Conservation (phyloP, 2,329 filamentous ascomycete species). For the Grosmannia clavigera region DNA sequence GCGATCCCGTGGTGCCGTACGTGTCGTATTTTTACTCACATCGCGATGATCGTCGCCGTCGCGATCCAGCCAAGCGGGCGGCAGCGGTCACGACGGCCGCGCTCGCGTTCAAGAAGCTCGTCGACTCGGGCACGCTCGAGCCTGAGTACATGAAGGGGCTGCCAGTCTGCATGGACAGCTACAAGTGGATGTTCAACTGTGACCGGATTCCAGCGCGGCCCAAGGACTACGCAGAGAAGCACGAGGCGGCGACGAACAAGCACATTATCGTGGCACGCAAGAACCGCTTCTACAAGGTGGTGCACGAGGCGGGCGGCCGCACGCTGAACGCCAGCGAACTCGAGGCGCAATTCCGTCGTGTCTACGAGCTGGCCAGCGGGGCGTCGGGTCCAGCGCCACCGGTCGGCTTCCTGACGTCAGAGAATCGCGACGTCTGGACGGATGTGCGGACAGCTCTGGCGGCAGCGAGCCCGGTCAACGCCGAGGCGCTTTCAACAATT, state of each 20-base stretch:
- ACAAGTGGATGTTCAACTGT: constrained; percentile 98
- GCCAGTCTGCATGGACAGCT: constrained; percentile 96
- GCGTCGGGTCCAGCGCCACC: constrained; percentile 42
- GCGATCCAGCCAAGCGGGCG: constrained; percentile 83
- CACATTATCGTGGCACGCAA: constrained; percentile 86
- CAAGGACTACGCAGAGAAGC: constrained; percentile 75
- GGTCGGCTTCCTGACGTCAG: constrained; percentile 74
- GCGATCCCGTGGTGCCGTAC: constrained; percentile 92
- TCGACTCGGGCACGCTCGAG: constrained; percentile 71
- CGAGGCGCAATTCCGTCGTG: constrained; percentile 73
- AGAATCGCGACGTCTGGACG: constrained; percentile 90
- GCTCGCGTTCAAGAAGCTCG: constrained; percentile 89
- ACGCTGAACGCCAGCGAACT: constrained; percentile 83
- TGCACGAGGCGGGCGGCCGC: constrained; percentile 67
- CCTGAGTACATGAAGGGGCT: constrained; percentile 98
- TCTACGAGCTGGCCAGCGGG: constrained; percentile 64
- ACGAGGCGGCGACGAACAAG: constrained; percentile 54
- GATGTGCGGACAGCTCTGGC: constrained; percentile 69
- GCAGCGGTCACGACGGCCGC: constrained; percentile 77
- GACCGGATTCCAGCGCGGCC: constrained; percentile 74
- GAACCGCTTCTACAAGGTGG: constrained; percentile 94
- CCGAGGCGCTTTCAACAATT: constrained; percentile 63
- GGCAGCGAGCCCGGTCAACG: constrained; percentile 66
- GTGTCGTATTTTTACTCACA: constrained; percentile 99
- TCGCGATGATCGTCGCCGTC: constrained; percentile 77